phyloP scores from a whole-genome alignment of 345 rosid genomes.

The Barbarea vulgaris region DNA sequence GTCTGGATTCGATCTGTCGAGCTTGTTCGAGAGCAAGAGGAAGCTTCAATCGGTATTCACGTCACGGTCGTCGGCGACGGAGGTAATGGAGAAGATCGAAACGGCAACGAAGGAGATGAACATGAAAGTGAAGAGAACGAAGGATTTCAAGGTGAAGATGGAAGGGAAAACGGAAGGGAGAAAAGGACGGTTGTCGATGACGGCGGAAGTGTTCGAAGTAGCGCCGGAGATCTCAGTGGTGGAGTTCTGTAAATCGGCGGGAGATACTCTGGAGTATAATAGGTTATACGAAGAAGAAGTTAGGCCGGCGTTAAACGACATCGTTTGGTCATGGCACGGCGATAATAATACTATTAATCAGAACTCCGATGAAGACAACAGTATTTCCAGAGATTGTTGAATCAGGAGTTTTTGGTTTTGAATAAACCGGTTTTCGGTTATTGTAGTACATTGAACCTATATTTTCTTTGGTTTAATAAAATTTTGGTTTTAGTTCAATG shows the following conservation, averaged over 20 bases:
- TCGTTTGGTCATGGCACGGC: slow-evolving; percentile 93
- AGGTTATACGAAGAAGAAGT: slow-evolving; percentile 62
- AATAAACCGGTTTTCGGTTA: slow-evolving; percentile 8
- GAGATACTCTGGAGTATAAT: slow-evolving; percentile 61
- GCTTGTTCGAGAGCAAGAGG: slow-evolving; percentile 59
- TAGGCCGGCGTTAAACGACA: slow-evolving; percentile 70
- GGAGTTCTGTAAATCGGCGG: slow-evolving; percentile 65
- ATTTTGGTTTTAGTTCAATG: background rate
- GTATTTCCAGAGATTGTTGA: background rate
- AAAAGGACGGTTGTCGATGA: slow-evolving; percentile 60
- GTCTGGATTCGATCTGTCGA: slow-evolving; percentile 77
- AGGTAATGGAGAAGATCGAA: slow-evolving; percentile 56
- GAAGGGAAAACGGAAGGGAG: slow-evolving; percentile 60
- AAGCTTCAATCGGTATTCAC: slow-evolving; percentile 61
- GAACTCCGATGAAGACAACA: background rate
- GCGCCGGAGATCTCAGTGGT: slow-evolving; percentile 71
- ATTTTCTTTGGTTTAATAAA: slow-evolving; percentile 24
- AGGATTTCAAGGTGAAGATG: slow-evolving; percentile 54
- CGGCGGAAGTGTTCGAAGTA: slow-evolving; percentile 72
- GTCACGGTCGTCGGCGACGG: slow-evolving; percentile 54
- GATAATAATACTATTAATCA: slow-evolving; percentile 26
- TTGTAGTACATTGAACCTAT: slow-evolving; percentile 17
- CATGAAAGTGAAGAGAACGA: slow-evolving; percentile 48
- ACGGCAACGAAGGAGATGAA: slow-evolving; percentile 56
- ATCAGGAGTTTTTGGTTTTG: slow-evolving; percentile 13